Evolutionary conservation across 108 stramenopile genomes (phyloP).

Genomic region (Discostella stelligeroides): DNA sequence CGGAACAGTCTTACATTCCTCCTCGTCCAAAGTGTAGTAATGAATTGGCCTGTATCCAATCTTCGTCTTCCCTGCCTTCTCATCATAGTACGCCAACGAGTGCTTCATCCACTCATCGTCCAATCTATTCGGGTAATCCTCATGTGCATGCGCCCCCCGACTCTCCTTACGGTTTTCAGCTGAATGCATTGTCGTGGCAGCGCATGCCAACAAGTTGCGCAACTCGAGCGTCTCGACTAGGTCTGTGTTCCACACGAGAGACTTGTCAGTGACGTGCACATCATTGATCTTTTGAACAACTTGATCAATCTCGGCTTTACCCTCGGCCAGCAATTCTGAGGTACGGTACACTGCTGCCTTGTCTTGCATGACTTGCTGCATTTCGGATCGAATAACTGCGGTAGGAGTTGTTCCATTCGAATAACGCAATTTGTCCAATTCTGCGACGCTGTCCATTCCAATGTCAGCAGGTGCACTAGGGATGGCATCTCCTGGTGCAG

Average conservation of each 20-base stretch:
- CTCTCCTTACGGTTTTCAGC: constrained; percentile 96
- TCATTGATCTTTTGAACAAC: constrained; percentile 89
- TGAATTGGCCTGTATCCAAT: constrained; percentile 96
- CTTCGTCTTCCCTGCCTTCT: constrained; percentile 82
- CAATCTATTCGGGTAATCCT: constrained; percentile 94
- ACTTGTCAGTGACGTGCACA: constrained; percentile 91
- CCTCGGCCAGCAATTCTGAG: constrained; percentile 82
- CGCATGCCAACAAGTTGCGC: constrained; percentile 90
- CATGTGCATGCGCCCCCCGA: constrained; percentile 98
- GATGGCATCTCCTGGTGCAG: constrained; percentile 91
- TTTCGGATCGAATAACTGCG: constrained; percentile 87
- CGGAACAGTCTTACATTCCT: constrained; percentile 90
- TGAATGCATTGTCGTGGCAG: constrained; percentile 96
- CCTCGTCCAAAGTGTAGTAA: constrained; percentile 93
- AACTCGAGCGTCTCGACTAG: constrained; percentile 96
- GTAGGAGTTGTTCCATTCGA: constrained; percentile 80
- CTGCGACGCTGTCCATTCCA: constrained; percentile 86
- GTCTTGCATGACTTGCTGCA: constrained; percentile 98
- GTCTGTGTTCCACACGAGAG: constrained; percentile 99
- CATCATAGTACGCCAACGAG: constrained; percentile 94
- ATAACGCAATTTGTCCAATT: constrained; percentile 91
- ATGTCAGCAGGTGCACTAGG: constrained; percentile 73
- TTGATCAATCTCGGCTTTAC: constrained; percentile 85
- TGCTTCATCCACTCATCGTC: constrained; percentile 99
- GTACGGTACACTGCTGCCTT: constrained; percentile 99